These are phyloP conservation scores for Prunus salicina DNA, from an alignment of 306 rosid species.

Conservation along the genomic window DNA sequence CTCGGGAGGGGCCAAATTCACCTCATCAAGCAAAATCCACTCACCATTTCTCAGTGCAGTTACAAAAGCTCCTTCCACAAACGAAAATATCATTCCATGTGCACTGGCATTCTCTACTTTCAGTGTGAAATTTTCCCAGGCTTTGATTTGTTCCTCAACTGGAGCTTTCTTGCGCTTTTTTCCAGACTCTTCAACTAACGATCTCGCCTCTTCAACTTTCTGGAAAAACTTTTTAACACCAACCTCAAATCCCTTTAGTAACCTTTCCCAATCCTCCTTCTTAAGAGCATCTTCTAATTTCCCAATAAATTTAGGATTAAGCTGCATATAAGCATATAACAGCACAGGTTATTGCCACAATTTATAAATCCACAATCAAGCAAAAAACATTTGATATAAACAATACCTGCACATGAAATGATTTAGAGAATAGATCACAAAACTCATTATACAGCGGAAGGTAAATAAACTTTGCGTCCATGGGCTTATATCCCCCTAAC, in stretches of 20 bases:
- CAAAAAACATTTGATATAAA: not conserved
- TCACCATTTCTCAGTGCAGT: conserved; percentile 82
- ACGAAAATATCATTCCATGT: conserved; percentile 77
- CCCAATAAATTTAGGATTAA: conserved; percentile 28
- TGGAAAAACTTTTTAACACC: conserved; percentile 24
- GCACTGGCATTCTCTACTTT: conserved; percentile 46
- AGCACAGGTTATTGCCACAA: conserved; percentile 12
- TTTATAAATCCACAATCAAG: conserved; percentile 13
- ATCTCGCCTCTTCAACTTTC: conserved; percentile 30
- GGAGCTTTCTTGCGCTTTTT: conserved; percentile 67
- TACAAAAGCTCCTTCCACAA: conserved; percentile 92
- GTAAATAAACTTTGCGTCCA: conserved; percentile 55
- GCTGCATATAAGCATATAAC: conserved; percentile 43
- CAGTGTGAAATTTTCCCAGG: conserved; percentile 60
- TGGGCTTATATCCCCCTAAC: conserved; percentile 89
- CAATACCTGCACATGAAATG: conserved; percentile 54
- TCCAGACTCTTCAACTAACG: conserved; percentile 22
- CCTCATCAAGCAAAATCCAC: conserved; percentile 98
- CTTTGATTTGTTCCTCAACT: conserved; percentile 47
- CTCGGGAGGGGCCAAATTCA: conserved; percentile 96
- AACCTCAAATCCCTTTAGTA: conserved; percentile 42
- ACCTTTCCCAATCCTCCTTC: conserved; percentile 54
- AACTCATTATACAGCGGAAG: conserved; percentile 60
- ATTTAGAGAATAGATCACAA: conserved; percentile 46
- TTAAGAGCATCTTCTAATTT: conserved; percentile 32